Conservation (phyloP, 331 rosid species). For the Malus hybrid region DNA sequence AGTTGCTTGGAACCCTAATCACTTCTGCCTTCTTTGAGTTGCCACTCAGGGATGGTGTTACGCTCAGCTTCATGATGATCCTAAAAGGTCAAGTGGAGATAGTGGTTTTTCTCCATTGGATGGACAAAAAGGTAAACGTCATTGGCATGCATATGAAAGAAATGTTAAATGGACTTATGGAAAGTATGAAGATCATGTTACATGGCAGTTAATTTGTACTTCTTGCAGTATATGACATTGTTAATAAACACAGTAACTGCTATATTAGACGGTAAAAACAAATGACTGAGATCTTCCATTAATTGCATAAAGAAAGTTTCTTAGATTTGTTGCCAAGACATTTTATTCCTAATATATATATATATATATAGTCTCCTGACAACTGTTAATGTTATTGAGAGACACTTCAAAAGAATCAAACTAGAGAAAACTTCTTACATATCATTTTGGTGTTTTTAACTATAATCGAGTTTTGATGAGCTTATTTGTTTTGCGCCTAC, state of each 20-base stretch:
- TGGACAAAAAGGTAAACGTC: constrained; percentile 54
- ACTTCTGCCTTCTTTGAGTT: constrained; percentile 26
- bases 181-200: background rate
- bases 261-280: background rate
- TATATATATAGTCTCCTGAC: no score
- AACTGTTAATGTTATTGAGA: background rate
- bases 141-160: background rate
- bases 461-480: background rate
- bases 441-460: background rate
- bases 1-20: constrained; percentile 28
- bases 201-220: background rate
- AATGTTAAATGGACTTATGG: background rate
- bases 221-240: background rate
- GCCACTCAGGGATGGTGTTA: constrained; percentile 47
- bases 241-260: background rate
- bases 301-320: background rate
- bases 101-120: constrained; percentile 48
- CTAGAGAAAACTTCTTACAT: background rate
- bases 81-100: constrained; percentile 74
- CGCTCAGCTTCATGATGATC: constrained; percentile 49
- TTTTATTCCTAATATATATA: background rate
- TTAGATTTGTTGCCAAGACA: background rate
- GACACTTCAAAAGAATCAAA: background rate
- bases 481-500: background rate
- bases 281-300: background rate